phyloP scores from a whole-genome alignment of 2,329 filamentous ascomycete genomes.

The Pyricularia pennisetigena region DNA sequence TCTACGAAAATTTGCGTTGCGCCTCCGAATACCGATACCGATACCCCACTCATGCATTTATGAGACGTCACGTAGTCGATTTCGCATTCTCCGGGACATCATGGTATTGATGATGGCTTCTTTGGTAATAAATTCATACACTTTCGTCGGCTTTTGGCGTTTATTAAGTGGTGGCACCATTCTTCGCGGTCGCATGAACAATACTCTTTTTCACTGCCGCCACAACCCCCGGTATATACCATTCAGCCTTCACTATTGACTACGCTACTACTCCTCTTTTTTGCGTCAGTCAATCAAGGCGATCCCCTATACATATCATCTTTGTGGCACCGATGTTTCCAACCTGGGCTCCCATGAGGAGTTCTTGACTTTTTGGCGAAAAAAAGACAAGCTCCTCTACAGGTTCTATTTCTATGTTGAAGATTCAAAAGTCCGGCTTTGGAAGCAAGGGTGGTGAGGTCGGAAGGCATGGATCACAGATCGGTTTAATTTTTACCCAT shows the following conservation, averaged over 20 bases:
- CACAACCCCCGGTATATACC: background rate
- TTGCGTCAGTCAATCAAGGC: background rate
- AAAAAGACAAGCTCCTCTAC: background rate
- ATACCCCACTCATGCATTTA: constrained; percentile 50
- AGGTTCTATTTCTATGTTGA: background rate
- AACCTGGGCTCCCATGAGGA: background rate
- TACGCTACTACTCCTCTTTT: background rate
- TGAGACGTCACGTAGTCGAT: constrained; percentile 22
- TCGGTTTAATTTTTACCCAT: background rate
- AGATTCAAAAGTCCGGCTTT: background rate
- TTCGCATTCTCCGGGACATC: background rate
- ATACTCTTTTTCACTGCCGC: background rate
- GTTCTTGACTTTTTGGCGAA: background rate
- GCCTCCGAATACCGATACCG: constrained; percentile 10
- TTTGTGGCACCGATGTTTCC: background rate
- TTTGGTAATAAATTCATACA: background rate
- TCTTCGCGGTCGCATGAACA: background rate
- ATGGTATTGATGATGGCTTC: background rate
- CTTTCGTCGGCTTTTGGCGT: background rate
- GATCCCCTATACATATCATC: background rate
- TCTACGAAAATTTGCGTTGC: constrained; percentile 19
- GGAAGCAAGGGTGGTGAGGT: background rate
- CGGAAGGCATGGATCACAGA: background rate
- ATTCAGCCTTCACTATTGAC: background rate
- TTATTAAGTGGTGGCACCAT: background rate